These are phyloP conservation scores for Fusarium multiceps DNA, from an alignment of 2,329 filamentous ascomycete species.

Conservation along the genomic window DNA sequence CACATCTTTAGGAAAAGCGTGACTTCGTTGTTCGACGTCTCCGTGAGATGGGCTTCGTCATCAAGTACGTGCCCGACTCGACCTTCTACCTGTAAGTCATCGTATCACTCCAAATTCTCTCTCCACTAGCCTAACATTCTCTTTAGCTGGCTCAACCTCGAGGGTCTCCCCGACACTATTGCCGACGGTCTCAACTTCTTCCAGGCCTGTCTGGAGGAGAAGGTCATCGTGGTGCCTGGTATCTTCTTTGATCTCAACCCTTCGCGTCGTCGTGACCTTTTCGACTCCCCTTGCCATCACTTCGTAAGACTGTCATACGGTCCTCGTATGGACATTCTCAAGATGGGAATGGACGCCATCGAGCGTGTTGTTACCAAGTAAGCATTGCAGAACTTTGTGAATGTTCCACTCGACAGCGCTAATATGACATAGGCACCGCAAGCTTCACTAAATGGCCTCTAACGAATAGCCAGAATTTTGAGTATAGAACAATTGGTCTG, in stretches of 20 bases:
- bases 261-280: constrained; percentile 86
- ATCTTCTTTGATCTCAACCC: constrained; percentile 99
- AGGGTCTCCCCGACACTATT: constrained; percentile 79
- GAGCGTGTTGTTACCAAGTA: constrained; percentile 82
- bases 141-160: constrained; percentile 67
- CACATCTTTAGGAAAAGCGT: constrained; percentile 74
- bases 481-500: neutral
- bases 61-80: constrained; percentile 85
- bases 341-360: constrained; percentile 84
- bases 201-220: constrained; percentile 90
- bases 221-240: constrained; percentile 95
- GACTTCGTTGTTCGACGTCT: constrained; percentile 89
- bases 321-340: constrained; percentile 81
- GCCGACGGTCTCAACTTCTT: constrained; percentile 97
- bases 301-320: constrained; percentile 89
- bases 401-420: neutral
- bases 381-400: constrained; percentile 40
- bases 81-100: constrained; percentile 87
- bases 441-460: constrained; percentile 12
- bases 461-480: neutral
- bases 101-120: neutral
- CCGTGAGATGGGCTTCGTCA: constrained; percentile 85
- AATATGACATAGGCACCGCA: constrained; percentile 40
- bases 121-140: neutral
- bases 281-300: constrained; percentile 94